Evolutionary conservation across 192 early-diverging fungal species (phyloP).

Genomic region (Pilaira anomala): DNA sequence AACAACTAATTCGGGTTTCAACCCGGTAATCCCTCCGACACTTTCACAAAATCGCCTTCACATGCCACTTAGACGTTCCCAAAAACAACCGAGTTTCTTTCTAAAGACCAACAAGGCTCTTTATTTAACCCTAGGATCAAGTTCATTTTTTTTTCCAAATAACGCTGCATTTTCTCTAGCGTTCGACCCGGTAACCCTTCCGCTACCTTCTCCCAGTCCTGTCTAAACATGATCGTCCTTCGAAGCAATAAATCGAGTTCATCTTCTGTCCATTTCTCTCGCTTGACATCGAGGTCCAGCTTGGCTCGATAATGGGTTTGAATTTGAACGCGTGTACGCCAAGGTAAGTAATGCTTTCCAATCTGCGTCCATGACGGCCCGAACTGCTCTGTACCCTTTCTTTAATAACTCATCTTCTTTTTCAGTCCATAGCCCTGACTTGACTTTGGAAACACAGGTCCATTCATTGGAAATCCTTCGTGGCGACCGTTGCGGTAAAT

Average conservation of each 20-base stretch:
- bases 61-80: conserved; percentile 9
- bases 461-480: conserved; percentile 13
- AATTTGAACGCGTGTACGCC: not conserved
- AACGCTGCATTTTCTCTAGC: not conserved
- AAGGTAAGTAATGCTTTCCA: conserved; percentile 1
- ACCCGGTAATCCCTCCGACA: not conserved
- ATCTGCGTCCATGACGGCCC: conserved; percentile 22
- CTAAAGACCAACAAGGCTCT: conserved; percentile 16
- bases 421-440: conserved; percentile 5
- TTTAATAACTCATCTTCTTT: conserved; percentile 16
- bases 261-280: conserved; percentile 12
- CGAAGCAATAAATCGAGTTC: conserved; percentile 22
- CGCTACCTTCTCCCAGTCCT: conserved; percentile 1
- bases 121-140: conserved; percentile 14
- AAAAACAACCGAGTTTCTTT: conserved; percentile 19
- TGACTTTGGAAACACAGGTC: not conserved
- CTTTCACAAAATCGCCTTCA: conserved; percentile 5
- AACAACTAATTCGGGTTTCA: not conserved
- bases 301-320: not conserved
- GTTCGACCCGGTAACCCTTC: not conserved
- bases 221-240: conserved; percentile 15
- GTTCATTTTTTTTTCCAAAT: not conserved
- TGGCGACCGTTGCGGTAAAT: conserved; percentile 20
- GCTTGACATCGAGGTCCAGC: not conserved
- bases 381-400: conserved; percentile 6